Conservation (phyloP, 75 land plant species). For the Pinus albicaulis region DNA sequence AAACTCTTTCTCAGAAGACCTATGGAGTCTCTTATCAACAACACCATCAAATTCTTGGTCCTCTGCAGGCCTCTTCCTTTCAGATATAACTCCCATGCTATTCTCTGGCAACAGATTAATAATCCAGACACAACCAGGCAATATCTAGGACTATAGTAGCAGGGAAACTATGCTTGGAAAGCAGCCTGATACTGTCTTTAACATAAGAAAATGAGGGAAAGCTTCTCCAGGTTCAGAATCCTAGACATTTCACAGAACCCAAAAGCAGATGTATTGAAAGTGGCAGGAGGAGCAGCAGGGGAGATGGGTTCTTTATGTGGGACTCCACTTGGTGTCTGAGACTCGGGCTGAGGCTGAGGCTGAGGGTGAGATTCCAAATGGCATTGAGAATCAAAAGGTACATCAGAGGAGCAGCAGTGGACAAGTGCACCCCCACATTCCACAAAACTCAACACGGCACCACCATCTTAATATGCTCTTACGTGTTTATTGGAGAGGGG, state of each 20-base stretch:
- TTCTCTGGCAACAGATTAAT: not conserved
- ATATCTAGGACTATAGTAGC: not conserved
- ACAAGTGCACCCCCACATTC: not conserved
- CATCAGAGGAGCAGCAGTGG: constrained; percentile 1
- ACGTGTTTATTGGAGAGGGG: not conserved
- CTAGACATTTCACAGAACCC: not conserved
- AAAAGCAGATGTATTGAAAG: too few relatives aligned
- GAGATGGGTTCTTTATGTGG: not conserved
- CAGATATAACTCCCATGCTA: not conserved
- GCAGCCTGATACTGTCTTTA: not conserved
- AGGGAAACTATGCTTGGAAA: not conserved
- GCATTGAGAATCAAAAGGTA: not conserved
- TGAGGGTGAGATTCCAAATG: not conserved
- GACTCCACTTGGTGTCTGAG: not conserved
- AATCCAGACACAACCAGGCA: not conserved
- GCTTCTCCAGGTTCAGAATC: not conserved
- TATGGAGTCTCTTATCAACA: not conserved
- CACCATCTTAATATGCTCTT: not conserved
- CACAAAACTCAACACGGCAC: constrained; percentile 4
- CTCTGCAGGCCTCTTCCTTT: not conserved
- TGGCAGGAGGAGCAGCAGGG: not conserved
- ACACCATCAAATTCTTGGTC: not conserved
- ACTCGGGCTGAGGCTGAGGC: not conserved
- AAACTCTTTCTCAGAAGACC: not conserved
- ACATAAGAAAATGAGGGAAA: not conserved